phyloP scores from a whole-genome alignment of 2,329 filamentous ascomycete genomes.

The Ophiosphaerella herpotricha region DNA sequence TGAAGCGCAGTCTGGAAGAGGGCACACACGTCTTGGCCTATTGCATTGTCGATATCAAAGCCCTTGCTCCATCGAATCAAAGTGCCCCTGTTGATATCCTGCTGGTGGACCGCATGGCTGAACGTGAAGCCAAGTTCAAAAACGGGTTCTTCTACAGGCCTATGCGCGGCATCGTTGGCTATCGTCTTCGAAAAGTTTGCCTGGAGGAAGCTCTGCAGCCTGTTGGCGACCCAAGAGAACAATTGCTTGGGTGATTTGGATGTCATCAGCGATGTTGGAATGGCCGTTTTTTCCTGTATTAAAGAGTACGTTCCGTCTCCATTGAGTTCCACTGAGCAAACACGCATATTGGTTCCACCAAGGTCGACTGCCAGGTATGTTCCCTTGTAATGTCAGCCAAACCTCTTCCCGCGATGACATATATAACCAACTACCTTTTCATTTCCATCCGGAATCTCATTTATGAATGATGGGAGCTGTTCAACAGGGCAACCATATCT shows the following conservation, averaged over 20 bases:
- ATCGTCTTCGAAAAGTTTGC: constrained; percentile 78
- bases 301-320: constrained; percentile 90
- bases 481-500: neutral
- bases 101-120: constrained; percentile 88
- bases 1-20: constrained; percentile 86
- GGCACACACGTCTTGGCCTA: constrained; percentile 88
- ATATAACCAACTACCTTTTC: constrained; percentile 51
- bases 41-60: constrained; percentile 85
- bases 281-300: constrained; percentile 83
- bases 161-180: constrained; percentile 56
- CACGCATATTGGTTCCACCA: constrained; percentile 91
- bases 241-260: constrained; percentile 81
- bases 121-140: constrained; percentile 95
- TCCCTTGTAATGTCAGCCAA: constrained; percentile 58
- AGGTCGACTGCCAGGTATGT: constrained; percentile 91
- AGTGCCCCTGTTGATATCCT: constrained; percentile 86
- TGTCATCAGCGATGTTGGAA: constrained; percentile 85
- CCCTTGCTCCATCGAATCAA: constrained; percentile 96
- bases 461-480: constrained; percentile 3
- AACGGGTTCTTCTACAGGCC: constrained; percentile 55
- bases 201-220: constrained; percentile 84
- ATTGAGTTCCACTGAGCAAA: constrained; percentile 87
- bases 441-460: neutral
- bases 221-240: constrained; percentile 86
- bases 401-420: too few species aligned